phyloP scores from a whole-genome alignment of 225 moss, liverwort and hornwort species.

The Polytrichum commune region DNA sequence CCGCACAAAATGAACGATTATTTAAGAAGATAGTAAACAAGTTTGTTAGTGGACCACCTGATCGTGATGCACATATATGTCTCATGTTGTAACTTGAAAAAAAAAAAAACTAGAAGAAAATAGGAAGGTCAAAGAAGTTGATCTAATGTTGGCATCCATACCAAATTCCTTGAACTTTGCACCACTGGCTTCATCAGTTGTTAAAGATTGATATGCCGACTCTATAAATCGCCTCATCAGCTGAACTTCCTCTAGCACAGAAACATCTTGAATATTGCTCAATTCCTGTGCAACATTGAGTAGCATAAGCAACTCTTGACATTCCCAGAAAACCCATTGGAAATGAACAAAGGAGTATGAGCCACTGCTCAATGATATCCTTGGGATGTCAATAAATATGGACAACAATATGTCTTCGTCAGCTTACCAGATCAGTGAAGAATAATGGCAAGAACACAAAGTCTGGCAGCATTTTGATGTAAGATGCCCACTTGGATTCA shows the following conservation, averaged over 20 bases:
- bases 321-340: background rate
- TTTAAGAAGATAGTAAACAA: background rate
- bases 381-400: background rate
- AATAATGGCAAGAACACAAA: slow-evolving; percentile 77
- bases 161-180: slow-evolving; percentile 84
- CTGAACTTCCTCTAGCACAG: slow-evolving; percentile 57
- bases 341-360: no score
- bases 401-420: background rate
- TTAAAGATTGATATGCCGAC: slow-evolving; percentile 65
- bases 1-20: slow-evolving; percentile 10
- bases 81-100: background rate
- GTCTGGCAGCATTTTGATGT: slow-evolving; percentile 67
- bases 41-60: background rate
- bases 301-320: background rate
- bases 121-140: background rate
- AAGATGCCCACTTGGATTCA: slow-evolving; percentile 63
- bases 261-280: slow-evolving; percentile 78
- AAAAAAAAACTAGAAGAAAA: background rate
- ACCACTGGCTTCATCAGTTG: slow-evolving; percentile 52
- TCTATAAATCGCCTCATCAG: slow-evolving; percentile 71
- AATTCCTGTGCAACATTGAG: slow-evolving; percentile 51
- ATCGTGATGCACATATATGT: background rate
- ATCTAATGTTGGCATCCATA: slow-evolving; percentile 15
- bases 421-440: slow-evolving; percentile 76
- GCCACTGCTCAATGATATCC: background rate